Base-by-base conservation (phyloP, 805 yeast species). In the Sungouiozyma intestinalis region DNA sequence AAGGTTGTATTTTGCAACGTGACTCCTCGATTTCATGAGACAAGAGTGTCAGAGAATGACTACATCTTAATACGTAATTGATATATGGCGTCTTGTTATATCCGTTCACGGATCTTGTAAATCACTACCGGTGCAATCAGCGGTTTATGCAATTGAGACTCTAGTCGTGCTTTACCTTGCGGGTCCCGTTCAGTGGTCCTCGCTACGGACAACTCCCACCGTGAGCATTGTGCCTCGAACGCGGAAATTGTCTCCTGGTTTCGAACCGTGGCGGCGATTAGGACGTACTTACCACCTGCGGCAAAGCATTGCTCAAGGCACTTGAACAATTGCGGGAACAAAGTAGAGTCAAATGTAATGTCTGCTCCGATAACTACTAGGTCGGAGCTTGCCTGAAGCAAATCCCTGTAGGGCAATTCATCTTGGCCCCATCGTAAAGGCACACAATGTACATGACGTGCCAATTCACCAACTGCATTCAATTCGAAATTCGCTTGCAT, bases 231-330 rank as follows among this genome's bases (percentile, higher is more conserved):
- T 0, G 51, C 36, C 38, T 69, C 73, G 63, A 79, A 77, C 3
- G 48, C 62, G 1, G 50, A 42, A 1, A 72, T 51, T 0, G 86
- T 79, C 2, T 62, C 68, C 18, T 60, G 67, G 42, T 82, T 86
- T 41, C 97, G 63, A 2, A 81, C 69, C 0, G 96, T 84, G 4
- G 94, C 90, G 1, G 94, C 79, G 14, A 88, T 70, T 14, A 60
- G 34, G 17, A 66, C 51, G 24, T 46, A 47, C n/a, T 39, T 40
- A 32, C 49, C 43, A 7, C 40, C n/a, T 3, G 21, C 9, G 4
- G 3, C 32, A 19, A 56, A 47, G 17, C 51, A 57, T 40, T 50
- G 53, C 13, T 18, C 46, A 2, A 83, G 54, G 9, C 79, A 72
- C 3, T 54, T 46, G n/a, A 76, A 69, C 34, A 88, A 66, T 18